These are phyloP conservation scores for Boletus fagicola DNA, from an alignment of 768 basidiomycete genomes.

Conservation along the genomic window DNA sequence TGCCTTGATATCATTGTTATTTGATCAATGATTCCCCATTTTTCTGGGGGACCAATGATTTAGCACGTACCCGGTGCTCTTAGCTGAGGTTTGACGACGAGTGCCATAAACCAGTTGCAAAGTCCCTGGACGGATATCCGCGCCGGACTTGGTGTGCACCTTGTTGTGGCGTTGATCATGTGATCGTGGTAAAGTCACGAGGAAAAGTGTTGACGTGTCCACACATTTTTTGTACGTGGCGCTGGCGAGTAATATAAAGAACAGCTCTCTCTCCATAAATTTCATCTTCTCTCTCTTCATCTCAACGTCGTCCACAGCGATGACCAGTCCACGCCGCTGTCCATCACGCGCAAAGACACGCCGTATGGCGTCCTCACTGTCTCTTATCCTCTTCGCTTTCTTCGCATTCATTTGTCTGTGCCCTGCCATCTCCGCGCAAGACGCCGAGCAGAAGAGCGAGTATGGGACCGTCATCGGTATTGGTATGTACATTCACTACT, in stretches of 20 bases:
- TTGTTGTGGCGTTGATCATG: neutral
- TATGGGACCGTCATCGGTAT: constrained; percentile 95
- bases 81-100: no score
- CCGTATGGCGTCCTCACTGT: constrained; percentile 55
- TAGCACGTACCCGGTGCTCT: neutral
- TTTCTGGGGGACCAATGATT: neutral
- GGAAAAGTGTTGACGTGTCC: constrained; percentile 33
- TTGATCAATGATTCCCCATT: no score
- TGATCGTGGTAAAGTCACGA: constrained; percentile 28
- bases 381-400: constrained; percentile 58
- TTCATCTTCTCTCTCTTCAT: constrained; percentile 4
- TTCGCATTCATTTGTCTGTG: constrained; percentile 71
- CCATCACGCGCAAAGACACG: constrained; percentile 60
- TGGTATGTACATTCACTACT: constrained; percentile 45
- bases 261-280: constrained; percentile 2
- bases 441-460: constrained; percentile 52
- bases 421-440: constrained; percentile 65
- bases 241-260: constrained; percentile 22
- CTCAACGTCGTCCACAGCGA: constrained; percentile 23
- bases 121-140: no score
- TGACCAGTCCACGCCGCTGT: constrained; percentile 33
- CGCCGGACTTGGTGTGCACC: no score
- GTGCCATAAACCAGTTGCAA: no score
- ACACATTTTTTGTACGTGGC: constrained; percentile 29
- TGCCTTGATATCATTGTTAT: no score